Conservation (phyloP, 2,329 filamentous ascomycete genomes). For the Lecanosticta acicola region DNA sequence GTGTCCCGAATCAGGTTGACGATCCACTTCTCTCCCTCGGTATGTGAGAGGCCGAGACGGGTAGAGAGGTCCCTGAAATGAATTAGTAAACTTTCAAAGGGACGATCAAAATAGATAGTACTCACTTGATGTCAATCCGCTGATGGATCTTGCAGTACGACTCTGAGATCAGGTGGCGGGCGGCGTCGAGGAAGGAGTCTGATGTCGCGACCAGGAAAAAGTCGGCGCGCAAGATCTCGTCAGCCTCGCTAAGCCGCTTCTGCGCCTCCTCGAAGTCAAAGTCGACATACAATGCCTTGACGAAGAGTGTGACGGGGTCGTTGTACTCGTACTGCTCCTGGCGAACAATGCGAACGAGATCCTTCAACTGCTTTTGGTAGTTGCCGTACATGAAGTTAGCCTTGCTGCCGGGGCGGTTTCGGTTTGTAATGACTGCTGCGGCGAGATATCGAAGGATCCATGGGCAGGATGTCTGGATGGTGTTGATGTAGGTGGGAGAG, state of each 20-base stretch:
- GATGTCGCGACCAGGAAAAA: conserved; percentile 87
- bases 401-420: conserved; percentile 67
- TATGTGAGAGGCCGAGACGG: conserved; percentile 82
- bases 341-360: conserved; percentile 87
- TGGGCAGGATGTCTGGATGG: conserved; percentile 94
- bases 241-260: conserved; percentile 76
- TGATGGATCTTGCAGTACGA: conserved; percentile 99
- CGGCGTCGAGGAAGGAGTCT: conserved; percentile 87
- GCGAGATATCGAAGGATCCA: conserved; percentile 94
- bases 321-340: conserved; percentile 97
- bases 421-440: conserved; percentile 91
- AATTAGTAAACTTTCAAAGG: conserved; percentile 14
- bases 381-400: conserved; percentile 92
- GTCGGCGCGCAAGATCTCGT: conserved; percentile 85
- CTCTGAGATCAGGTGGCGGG: conserved; percentile 94
- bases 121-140: conserved; percentile 87
- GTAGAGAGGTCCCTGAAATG: conserved; percentile 75
- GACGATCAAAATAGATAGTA: conserved; percentile 9
- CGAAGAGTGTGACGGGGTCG: conserved; percentile 92
- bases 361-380: conserved; percentile 98
- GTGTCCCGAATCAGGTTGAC: conserved; percentile 99
- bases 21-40: conserved; percentile 99
- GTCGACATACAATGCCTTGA: conserved; percentile 90
- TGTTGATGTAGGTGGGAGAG: conserved; percentile 97
- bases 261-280: conserved; percentile 98